phyloP scores from a whole-genome alignment of 208 protist species.

The Leptomonas seymouri region DNA sequence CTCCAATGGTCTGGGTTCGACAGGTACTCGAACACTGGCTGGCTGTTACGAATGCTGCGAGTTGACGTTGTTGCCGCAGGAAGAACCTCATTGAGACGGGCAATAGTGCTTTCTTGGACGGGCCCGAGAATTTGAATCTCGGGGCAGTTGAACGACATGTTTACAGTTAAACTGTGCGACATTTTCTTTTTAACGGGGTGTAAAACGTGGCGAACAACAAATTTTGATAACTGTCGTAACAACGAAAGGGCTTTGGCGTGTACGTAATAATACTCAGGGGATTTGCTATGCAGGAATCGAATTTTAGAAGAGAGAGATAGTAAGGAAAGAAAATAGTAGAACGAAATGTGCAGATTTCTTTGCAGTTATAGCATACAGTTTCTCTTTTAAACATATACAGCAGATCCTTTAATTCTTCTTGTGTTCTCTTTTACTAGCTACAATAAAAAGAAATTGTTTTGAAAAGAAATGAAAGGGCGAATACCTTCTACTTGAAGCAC shows the following conservation, averaged over 20 bases:
- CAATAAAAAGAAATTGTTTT: constrained; percentile 11
- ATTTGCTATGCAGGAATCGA: too few species aligned
- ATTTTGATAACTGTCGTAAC: too few species aligned
- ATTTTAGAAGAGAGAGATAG: too few species aligned
- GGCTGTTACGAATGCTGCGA: constrained; percentile 58
- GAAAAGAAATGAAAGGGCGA: too few species aligned
- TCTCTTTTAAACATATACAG: too few species aligned
- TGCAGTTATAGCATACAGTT: too few species aligned
- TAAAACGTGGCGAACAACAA: background rate
- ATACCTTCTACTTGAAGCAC: too few species aligned
- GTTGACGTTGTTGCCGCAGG: constrained; percentile 80
- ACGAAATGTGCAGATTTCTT: too few species aligned
- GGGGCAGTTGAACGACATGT: constrained; percentile 86
- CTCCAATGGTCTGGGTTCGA: constrained; percentile 86
- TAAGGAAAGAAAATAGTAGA: too few species aligned
- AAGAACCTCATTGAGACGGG: constrained; percentile 81
- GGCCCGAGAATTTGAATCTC: constrained; percentile 85
- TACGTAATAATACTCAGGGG: too few species aligned
- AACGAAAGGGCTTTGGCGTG: too few species aligned
- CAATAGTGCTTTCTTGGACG: constrained; percentile 87
- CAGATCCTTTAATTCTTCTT: background rate
- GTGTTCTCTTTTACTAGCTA: constrained; percentile 16
- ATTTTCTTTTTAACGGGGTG: constrained; percentile 41
- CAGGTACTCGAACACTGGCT: constrained; percentile 75
- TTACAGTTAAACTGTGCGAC: constrained; percentile 74